A percentile compares a stretch with the other conserved stretches of the same genome.
Evolutionary conservation across 2,329 filamentous ascomycete genomes (phyloP).

Genomic region (Trichoderma cornu-damae): DNA sequence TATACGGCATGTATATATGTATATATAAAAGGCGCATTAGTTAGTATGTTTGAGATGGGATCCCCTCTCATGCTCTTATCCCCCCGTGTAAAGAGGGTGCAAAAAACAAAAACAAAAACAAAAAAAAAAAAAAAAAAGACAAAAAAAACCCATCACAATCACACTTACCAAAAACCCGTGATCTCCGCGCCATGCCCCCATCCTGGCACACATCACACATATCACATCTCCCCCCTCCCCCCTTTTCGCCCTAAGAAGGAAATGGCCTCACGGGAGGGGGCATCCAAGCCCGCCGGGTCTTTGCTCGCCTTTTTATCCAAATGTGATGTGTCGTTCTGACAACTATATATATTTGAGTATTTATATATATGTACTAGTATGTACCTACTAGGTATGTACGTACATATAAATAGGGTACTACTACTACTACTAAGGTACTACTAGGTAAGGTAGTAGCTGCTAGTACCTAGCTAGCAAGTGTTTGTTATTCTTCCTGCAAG

Average conservation of each 20-base stretch:
- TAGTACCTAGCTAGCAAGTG: too few species aligned
- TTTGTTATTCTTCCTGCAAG: too few species aligned
- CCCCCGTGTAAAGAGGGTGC: too few species aligned
- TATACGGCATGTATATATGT: too few species aligned
- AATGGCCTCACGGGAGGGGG: neutral
- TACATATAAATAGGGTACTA: neutral
- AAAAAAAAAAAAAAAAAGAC: too few species aligned
- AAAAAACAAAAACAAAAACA: neutral
- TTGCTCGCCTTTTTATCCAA: neutral
- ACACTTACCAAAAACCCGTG: constrained; percentile 11
- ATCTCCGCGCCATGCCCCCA: constrained; percentile 12
- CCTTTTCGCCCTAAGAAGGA: neutral
- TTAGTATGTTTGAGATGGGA: too few species aligned
- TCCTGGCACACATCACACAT: constrained; percentile 10
- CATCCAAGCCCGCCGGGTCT: neutral
- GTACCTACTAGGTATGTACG: neutral
- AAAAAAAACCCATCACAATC: too few species aligned
- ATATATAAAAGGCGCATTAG: too few species aligned
- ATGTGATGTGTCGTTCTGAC: constrained; percentile 1
- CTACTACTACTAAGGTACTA: neutral
- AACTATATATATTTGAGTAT: neutral
- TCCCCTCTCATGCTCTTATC: too few species aligned
- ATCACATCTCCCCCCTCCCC: constrained; percentile 1
- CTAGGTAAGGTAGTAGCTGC: too few species aligned
- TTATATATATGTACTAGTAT: too few species aligned